Percentiles rank a stretch among this genome's conserved stretches.
These are phyloP conservation scores for Conticribra guillardii DNA, from an alignment of 108 stramenopile genomes.

Conservation along the genomic window DNA sequence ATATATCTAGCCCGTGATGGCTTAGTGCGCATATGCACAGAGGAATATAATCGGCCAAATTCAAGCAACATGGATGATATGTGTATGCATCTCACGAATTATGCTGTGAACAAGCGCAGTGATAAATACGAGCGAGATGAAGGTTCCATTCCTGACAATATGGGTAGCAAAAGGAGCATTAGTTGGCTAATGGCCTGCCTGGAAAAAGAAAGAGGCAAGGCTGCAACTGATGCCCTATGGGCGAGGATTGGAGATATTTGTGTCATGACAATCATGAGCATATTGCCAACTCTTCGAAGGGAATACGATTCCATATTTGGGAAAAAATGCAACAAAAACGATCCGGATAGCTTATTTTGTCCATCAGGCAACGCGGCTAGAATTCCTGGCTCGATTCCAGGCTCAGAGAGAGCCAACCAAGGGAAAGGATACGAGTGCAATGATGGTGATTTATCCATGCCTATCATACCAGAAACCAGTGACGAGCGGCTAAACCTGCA, in stretches of 20 bases:
- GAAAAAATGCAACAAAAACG: slow-evolving; percentile 6
- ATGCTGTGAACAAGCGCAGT: slow-evolving; percentile 73
- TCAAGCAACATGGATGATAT: slow-evolving; percentile 60
- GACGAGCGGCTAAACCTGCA: no score
- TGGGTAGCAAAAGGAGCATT: slow-evolving; percentile 72
- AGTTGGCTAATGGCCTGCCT: slow-evolving; percentile 77
- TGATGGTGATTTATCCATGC: not conserved
- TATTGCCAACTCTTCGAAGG: slow-evolving; percentile 65
- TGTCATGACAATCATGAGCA: slow-evolving; percentile 67
- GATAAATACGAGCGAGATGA: slow-evolving; percentile 46
- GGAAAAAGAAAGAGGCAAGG: slow-evolving; percentile 43
- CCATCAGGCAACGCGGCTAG: no score
- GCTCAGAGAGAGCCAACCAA: no score
- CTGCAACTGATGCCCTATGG: slow-evolving; percentile 57
- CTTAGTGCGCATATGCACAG: slow-evolving; percentile 71
- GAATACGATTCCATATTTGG: slow-evolving; percentile 57
- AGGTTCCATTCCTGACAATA: slow-evolving; percentile 20
- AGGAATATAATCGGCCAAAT: slow-evolving; percentile 70
- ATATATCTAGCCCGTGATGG: slow-evolving; percentile 77
- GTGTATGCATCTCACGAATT: slow-evolving; percentile 92
- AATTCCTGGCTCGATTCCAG: no score
- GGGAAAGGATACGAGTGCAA: no score
- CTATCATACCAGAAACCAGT: not conserved
- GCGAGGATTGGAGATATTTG: slow-evolving; percentile 70
- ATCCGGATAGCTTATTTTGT: no score